These are phyloP conservation scores for Epichloe brachyelytri DNA, from an alignment of 2,329 filamentous ascomycete species.

Conservation along the genomic window DNA sequence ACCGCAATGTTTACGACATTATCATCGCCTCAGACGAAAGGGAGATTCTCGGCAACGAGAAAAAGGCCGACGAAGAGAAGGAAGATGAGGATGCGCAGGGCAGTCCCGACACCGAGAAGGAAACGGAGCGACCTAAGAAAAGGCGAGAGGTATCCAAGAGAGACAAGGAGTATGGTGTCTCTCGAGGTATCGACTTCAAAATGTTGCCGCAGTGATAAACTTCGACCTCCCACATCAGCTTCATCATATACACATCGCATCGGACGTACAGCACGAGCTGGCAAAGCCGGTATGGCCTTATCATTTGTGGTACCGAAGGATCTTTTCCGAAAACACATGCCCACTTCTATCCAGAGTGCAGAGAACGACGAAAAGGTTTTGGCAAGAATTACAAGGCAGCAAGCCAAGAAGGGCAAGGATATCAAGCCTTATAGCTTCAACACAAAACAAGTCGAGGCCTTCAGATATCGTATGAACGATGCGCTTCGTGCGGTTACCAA, in stretches of 20 bases:
- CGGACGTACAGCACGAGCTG: conserved; percentile 81
- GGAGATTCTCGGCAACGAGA: conserved; percentile 62
- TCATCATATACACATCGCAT: conserved; percentile 97
- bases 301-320: conserved; percentile 82
- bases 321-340: conserved; percentile 77
- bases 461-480: conserved; percentile 90
- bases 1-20: conserved; percentile 92
- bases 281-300: conserved; percentile 86
- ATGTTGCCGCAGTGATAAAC: conserved; percentile 89
- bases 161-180: conserved; percentile 89
- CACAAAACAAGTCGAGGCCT: conserved; percentile 85
- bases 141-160: conserved; percentile 39
- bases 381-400: conserved; percentile 64
- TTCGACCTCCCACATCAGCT: conserved; percentile 79
- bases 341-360: conserved; percentile 62
- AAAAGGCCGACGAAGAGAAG: conserved; percentile 26
- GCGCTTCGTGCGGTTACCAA: conserved; percentile 81
- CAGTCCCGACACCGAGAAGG: conserved; percentile 10
- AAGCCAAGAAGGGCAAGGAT: conserved; percentile 65
- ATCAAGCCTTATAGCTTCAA: conserved; percentile 89
- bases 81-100: conserved; percentile 29
- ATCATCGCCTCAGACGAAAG: conserved; percentile 93
- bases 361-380: conserved; percentile 79
- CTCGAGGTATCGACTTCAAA: conserved; percentile 91
- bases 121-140: conserved; percentile 17